Base-by-base conservation (phyloP, 1,284 basidiomycete species). In the Apiotrichum sp. region DNA sequence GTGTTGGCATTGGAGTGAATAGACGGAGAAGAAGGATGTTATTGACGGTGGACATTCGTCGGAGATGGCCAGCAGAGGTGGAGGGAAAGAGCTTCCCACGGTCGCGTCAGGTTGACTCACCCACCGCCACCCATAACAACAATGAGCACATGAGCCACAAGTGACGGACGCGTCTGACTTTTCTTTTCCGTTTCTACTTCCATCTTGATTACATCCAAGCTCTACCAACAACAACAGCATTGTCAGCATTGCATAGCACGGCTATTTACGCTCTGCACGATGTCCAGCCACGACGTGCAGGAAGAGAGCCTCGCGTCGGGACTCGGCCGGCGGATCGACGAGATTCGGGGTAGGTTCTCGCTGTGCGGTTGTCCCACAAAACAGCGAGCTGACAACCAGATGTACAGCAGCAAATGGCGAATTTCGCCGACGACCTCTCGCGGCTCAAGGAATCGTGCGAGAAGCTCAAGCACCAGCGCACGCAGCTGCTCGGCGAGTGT, bases 371-470 rank as follows among this genome's bases (percentile, higher is more conserved):
- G 29, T 29, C 29, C 29, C 2, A 29, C 2, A 3, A 29, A 29
- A 29, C 29, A 29, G 29, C 29, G 29, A 29, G 29, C 29, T 29
- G 29, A 29, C 29, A 29, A 29, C 29, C 29, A 29, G 29, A 29
- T 29, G 29, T 29, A 29, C 29, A 29, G 29, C 29, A 29, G 29
- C 31, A 67, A 63, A 50, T 65, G 40, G 45, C 52, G 16, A 40
- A 56, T 32, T 56, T 61, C 46, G 52, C 29, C 2, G 29, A 22
- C 1, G 58, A 64, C 36, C 40, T 59, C 3, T 36, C 51, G 2
- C 50, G 53, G 5, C 55, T 65, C 14, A 56, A 59, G 42, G 16
- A 52, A 0, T 51, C 63, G 48, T 64, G 61, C 54, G 48, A 54
- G 3, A 14, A 31, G 1, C 53, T 64, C 34, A 61, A 63, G 45